Evolutionary conservation across 2,329 filamentous ascomycete species (phyloP).

Genomic region (Microascus cirrosus): DNA sequence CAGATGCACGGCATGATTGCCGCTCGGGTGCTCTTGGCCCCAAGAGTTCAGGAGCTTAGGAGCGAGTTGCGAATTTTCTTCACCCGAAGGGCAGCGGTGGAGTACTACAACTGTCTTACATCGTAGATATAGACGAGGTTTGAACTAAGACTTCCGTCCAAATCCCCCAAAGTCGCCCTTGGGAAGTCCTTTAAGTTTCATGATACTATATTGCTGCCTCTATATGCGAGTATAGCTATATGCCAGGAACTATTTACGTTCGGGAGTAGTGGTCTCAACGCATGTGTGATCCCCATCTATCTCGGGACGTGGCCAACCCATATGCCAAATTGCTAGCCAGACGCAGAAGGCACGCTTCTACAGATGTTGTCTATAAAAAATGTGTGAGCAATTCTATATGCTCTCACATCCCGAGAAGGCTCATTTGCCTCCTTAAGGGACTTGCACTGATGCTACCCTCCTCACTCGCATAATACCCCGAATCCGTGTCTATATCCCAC

Average conservation of each 20-base stretch:
- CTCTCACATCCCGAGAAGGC: slow-evolving; percentile 49
- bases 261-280: neutral
- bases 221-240: neutral
- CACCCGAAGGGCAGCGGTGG: no score
- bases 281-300: neutral
- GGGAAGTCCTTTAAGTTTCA: neutral
- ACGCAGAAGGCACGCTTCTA: neutral
- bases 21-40: neutral
- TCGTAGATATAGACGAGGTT: no score
- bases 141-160: no score
- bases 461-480: slow-evolving; percentile 59
- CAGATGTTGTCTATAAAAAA: neutral
- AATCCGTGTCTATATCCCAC: slow-evolving; percentile 95
- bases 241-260: neutral
- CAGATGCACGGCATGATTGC: neutral
- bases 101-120: no score
- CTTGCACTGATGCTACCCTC: slow-evolving; percentile 58
- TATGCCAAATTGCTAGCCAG: neutral
- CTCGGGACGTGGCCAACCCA: neutral
- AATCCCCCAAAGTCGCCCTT: no score
- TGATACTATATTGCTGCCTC: neutral
- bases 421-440: slow-evolving; percentile 63
- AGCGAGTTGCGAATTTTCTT: no score
- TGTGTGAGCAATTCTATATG: neutral
- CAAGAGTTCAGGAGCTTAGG: neutral